Evolutionary conservation across 768 basidiomycete species (phyloP).

Genomic region (Mycena indigotica): DNA sequence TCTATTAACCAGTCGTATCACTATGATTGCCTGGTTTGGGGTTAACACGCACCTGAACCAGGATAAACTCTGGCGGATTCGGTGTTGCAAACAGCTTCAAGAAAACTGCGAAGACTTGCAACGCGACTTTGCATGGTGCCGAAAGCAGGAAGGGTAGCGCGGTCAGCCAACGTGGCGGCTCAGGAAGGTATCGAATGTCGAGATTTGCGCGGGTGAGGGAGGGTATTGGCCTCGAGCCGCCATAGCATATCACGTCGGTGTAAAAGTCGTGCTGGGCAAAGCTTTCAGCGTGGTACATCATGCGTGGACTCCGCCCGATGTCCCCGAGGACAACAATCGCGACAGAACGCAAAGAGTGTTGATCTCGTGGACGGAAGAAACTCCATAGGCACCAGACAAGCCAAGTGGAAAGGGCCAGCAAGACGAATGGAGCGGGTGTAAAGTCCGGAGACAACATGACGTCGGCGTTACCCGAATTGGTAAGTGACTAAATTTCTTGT

Average conservation of each 20-base stretch:
- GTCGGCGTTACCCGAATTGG: neutral
- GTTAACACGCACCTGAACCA: slow-evolving; percentile 90
- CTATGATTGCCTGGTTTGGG: too few species aligned
- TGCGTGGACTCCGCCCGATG: slow-evolving; percentile 92
- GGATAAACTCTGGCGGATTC: slow-evolving; percentile 76
- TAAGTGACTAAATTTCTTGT: neutral
- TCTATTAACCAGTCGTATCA: slow-evolving; percentile 52
- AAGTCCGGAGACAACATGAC: slow-evolving; percentile 15
- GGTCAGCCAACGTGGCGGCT: slow-evolving; percentile 58
- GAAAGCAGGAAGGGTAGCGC: slow-evolving; percentile 66
- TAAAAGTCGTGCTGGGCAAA: slow-evolving; percentile 79
- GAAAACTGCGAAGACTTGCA: slow-evolving; percentile 69
- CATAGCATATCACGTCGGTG: slow-evolving; percentile 84
- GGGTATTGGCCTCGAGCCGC: slow-evolving; percentile 75
- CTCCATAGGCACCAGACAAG: slow-evolving; percentile 35
- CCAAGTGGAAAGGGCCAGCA: slow-evolving; percentile 28
- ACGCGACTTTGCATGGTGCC: slow-evolving; percentile 79
- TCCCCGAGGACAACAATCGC: slow-evolving; percentile 93
- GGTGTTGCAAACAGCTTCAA: slow-evolving; percentile 60
- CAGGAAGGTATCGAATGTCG: slow-evolving; percentile 52
- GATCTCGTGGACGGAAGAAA: slow-evolving; percentile 38
- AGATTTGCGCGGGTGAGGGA: slow-evolving; percentile 69
- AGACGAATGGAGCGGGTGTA: slow-evolving; percentile 9
- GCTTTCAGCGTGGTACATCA: slow-evolving; percentile 98
- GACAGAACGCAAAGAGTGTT: slow-evolving; percentile 64